A percentile compares a stretch with the other conserved stretches of the same genome.
These are phyloP conservation scores for Pichia heedii DNA, from an alignment of 805 yeast species.

Conservation along the genomic window DNA sequence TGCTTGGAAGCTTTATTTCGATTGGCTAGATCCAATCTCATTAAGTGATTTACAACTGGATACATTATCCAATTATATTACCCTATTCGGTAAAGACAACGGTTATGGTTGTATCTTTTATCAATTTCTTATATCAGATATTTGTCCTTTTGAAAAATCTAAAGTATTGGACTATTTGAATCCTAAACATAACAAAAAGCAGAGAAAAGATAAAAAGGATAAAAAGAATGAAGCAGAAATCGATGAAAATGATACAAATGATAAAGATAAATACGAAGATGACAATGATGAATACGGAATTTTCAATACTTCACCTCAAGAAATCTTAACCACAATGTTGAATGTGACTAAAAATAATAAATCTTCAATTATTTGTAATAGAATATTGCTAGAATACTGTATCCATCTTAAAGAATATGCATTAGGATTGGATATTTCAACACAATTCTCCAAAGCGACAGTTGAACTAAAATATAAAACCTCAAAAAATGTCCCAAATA, in stretches of 20 bases:
- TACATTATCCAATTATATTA: conserved; percentile 42
- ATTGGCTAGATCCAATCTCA: conserved; percentile 53
- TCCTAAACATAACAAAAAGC: conserved; percentile 5
- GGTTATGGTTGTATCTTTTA: conserved; percentile 52
- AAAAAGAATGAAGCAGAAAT: conserved; percentile 10
- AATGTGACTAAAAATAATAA: conserved; percentile 16
- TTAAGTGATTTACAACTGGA: conserved; percentile 41
- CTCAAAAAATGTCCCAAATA: conserved; percentile 39
- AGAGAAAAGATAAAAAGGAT: conserved; percentile 5
- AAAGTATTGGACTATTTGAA: conserved; percentile 17
- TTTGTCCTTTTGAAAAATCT: conserved; percentile 48
- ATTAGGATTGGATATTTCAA: conserved; percentile 51
- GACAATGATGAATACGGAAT: conserved; percentile 3
- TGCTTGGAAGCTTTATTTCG: conserved; percentile 69
- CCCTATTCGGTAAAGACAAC: conserved; percentile 41
- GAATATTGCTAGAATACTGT: conserved; percentile 56
- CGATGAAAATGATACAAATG: conserved; percentile 4
- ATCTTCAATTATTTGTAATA: conserved; percentile 47
- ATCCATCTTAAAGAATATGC: conserved; percentile 55
- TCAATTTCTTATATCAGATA: conserved; percentile 57
- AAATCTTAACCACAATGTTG: conserved; percentile 8
- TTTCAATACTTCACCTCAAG: conserved; percentile 9
- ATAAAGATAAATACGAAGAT: conserved; percentile 18
- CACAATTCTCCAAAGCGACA: conserved; percentile 47
- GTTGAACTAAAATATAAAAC: conserved; percentile 38